Base-by-base conservation (phyloP, 78 protist species). In the Cavenderia fasciculata region DNA sequence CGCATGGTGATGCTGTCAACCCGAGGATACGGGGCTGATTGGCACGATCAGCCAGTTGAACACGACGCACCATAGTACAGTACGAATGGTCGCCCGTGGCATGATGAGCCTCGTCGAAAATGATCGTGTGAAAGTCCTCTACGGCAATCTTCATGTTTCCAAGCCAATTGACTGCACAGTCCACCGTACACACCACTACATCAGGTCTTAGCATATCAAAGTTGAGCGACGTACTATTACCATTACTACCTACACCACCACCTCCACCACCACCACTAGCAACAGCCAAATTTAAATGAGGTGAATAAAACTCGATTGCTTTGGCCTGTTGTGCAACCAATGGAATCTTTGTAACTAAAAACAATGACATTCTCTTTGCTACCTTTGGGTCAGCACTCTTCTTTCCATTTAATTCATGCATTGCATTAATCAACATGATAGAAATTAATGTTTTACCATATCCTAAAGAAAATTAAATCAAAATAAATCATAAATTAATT, bases 91-190 rank as follows among this genome's bases (percentile, higher is more conserved):
- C 46, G 19, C 74, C 79, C 11, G 38, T 57, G 0, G 95, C 95
- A 72, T 92, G 43, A 54, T 92, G 95, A 19, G 62, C 77, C 33
- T 92, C 95, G 59, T 92, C 95, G 54, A 92, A 85, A 6, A 61
- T 62, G 23, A 92, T 59, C 18, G 66, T 33, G 46, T 82, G 44
- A 43, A 85, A 84, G 27, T 79, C 74, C 7, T 4, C 25, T 1
- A 51, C n/a, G n/a, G 14, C 4, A 7, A 63, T 3, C 47, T n/a
- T 4, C 2, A 3, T 36, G 4, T 23, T 47, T 6, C 6, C 25
- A 34, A 63, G 47, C 2, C 14, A 8, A 21, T 63, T 63, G 21
- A 34, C 6, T 8, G 38, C 38, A n/a, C n/a, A n/a, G 47, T 36
- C 72, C 4, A 47, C 12, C 3, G 72, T 63, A 5, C 47, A 63